Percentiles rank a stretch among this genome's conserved stretches.
phyloP scores from a whole-genome alignment of 2,329 filamentous ascomycete genomes.

The Mariannaea elegans region DNA sequence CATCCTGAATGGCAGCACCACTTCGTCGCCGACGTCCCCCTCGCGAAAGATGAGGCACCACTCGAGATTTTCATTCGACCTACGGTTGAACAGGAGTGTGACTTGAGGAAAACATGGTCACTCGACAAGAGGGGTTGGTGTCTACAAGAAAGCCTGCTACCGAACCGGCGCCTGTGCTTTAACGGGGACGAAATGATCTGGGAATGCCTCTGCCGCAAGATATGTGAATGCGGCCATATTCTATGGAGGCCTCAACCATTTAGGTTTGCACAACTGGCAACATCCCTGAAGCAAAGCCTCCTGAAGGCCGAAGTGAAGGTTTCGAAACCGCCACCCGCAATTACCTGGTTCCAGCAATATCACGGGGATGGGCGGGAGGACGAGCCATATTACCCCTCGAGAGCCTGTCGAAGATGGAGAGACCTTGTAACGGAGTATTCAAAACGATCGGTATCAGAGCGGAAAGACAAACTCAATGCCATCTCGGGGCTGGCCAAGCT shows the following conservation, averaged over 20 bases:
- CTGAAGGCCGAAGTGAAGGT: no score
- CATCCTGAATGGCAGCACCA: not conserved
- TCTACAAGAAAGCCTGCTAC: not conserved
- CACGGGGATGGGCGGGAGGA: no score
- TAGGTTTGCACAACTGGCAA: no score
- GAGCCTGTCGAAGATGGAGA: not conserved
- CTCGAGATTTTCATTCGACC: not conserved
- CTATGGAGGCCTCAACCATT: no score
- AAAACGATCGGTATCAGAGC: not conserved
- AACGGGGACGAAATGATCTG: not conserved
- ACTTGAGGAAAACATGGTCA: not conserved
- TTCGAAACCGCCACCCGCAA: no score
- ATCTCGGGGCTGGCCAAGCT: not conserved
- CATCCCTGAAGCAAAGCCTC: not conserved
- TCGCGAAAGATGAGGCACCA: not conserved
- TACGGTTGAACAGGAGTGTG: not conserved
- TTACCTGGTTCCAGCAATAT: no score
- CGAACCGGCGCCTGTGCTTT: not conserved
- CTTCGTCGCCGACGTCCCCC: not conserved
- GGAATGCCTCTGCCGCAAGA: not conserved
- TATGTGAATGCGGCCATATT: not conserved
- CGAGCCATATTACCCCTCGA: not conserved
- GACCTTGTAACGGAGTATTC: not conserved
- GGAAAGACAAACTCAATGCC: not conserved
- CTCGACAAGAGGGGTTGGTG: not conserved